Percentiles rank a stretch among this genome's conserved stretches.
Conservation (phyloP, 305 asterid genomes). For the Fraxinus floribunda region DNA sequence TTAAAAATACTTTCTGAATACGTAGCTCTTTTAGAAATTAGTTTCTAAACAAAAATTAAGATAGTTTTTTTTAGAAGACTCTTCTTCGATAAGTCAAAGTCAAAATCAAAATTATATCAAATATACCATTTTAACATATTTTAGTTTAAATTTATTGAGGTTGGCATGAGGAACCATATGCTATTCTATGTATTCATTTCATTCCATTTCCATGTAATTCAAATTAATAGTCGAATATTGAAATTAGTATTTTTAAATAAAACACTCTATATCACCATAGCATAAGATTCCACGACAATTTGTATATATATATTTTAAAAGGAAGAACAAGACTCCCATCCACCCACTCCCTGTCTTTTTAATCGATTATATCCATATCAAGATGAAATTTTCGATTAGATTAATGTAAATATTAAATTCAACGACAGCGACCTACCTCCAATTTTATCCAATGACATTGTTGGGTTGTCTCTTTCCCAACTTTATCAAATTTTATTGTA, state of each 20-base stretch:
- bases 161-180: neutral
- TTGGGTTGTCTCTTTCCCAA: slow-evolving; percentile 35
- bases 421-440: slow-evolving; percentile 31
- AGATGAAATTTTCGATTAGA: slow-evolving; percentile 39
- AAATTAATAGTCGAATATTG: neutral
- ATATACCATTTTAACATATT: too few relatives aligned
- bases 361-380: slow-evolving; percentile 34
- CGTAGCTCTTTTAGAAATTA: too few relatives aligned
- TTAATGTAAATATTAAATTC: slow-evolving; percentile 19
- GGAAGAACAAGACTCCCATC: neutral
- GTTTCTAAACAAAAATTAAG: too few relatives aligned
- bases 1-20: too few relatives aligned
- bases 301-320: neutral
- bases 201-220: neutral
- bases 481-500: neutral
- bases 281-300: neutral
- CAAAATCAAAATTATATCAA: too few relatives aligned
- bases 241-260: neutral
- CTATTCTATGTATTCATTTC: neutral
- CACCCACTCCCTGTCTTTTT: neutral
- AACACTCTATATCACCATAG: neutral
- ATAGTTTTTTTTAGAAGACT: too few relatives aligned
- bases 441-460: slow-evolving; percentile 38
- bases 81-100: neutral
- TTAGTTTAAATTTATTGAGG: neutral